These are phyloP conservation scores for Chalara sp. DNA, from an alignment of 2,329 filamentous ascomycete genomes.

Conservation along the genomic window DNA sequence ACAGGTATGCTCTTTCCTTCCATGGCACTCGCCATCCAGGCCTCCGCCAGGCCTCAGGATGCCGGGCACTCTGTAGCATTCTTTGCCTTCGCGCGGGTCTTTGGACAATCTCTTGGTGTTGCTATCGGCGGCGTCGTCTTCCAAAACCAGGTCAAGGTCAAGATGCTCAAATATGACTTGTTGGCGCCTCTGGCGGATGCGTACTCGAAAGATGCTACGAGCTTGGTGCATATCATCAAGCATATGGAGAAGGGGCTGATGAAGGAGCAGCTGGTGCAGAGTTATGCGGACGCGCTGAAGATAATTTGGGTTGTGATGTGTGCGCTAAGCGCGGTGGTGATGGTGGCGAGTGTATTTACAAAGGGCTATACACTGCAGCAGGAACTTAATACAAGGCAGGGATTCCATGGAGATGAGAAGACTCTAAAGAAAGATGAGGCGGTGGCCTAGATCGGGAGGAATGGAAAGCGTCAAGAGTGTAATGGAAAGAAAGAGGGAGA, in stretches of 20 bases:
- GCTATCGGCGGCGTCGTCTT: conserved; percentile 63
- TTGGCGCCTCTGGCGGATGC: conserved; percentile 17
- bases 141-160: conserved; percentile 46
- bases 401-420: conserved; percentile 28
- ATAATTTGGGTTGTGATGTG: conserved; percentile 51
- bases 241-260: conserved; percentile 24
- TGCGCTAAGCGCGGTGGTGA: conserved; percentile 41
- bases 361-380: conserved; percentile 41
- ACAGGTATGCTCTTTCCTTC: conserved; percentile 59
- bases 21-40: conserved; percentile 59
- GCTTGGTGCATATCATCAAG: conserved; percentile 21
- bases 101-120: conserved; percentile 60
- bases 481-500: too few species aligned
- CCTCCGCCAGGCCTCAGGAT: conserved; percentile 47
- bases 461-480: too few species aligned
- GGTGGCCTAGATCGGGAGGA: too few species aligned
- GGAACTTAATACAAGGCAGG: conserved; percentile 40
- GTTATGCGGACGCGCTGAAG: conserved; percentile 46
- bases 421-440: not conserved
- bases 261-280: conserved; percentile 39
- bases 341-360: conserved; percentile 42
- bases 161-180: conserved; percentile 16
- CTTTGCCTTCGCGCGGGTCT: conserved; percentile 59
- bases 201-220: conserved; percentile 25
- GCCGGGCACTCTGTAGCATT: conserved; percentile 56